Conservation (phyloP, 106 monocot species). For the Platanthera zijinensis region DNA sequence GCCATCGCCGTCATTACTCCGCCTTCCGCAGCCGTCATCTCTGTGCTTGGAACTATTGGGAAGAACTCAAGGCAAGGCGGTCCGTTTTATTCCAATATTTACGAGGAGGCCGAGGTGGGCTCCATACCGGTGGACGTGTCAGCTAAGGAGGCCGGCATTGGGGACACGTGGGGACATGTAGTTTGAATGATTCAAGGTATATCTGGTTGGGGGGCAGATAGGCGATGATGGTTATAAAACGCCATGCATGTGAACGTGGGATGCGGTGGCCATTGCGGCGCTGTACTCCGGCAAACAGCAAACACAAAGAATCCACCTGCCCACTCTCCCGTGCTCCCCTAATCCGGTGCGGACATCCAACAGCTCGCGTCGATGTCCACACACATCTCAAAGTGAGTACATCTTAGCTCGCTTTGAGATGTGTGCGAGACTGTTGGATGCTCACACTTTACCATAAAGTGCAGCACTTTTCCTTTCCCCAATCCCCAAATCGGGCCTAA, state of each 20-base stretch:
- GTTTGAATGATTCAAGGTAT: not conserved
- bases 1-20: constrained; percentile 5
- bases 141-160: not conserved
- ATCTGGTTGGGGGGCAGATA: not conserved
- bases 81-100: not conserved
- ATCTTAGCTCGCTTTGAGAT: no score
- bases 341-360: no score
- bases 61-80: not conserved
- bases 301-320: no score
- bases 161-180: constrained; percentile 1
- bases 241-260: not conserved
- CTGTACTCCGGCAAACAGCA: no score
- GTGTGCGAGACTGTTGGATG: no score
- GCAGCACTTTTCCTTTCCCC: no score
- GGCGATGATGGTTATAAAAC: not conserved
- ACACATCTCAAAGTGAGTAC: no score
- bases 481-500: no score
- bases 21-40: not conserved
- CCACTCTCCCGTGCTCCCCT: no score
- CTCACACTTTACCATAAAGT: no score
- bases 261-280: no score
- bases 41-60: not conserved
- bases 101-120: not conserved
- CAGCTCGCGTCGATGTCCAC: no score
- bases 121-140: not conserved